Evolutionary conservation across 495 filamentous ascomycete species (phyloP).

Genomic region (Hyaloscypha finlandica): DNA sequence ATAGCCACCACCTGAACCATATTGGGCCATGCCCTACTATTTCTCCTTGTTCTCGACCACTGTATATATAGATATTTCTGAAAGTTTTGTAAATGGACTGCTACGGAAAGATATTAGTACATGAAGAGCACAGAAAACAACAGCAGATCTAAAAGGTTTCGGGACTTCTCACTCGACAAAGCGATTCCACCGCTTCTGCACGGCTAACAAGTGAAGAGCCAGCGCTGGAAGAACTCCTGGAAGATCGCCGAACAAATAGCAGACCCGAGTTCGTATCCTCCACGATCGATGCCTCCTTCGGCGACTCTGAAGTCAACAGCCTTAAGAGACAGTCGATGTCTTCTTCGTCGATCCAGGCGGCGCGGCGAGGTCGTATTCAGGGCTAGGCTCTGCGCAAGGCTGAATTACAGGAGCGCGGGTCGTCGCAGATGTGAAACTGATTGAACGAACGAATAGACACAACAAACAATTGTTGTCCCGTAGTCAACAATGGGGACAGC

Average conservation of each 20-base stretch:
- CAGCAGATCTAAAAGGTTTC: not conserved
- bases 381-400: constrained; percentile 9
- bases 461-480: not conserved
- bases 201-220: not conserved
- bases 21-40: constrained; percentile 24
- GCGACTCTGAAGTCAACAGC: not conserved
- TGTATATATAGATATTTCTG: not conserved
- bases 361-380: not conserved
- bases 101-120: not conserved
- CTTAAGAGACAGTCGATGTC: not conserved
- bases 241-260: not conserved
- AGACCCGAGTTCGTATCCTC: not conserved
- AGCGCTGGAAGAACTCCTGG: not conserved
- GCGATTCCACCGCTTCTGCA: constrained; percentile 1
- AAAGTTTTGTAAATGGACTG: not conserved
- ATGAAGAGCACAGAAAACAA: not conserved
- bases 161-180: constrained; percentile 2
- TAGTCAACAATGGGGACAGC: not conserved
- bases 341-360: not conserved
- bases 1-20: constrained; percentile 17
- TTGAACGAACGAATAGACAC: not conserved
- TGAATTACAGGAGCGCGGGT: constrained; percentile 1
- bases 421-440: not conserved
- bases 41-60: not conserved
- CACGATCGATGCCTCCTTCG: not conserved